phyloP scores from a whole-genome alignment of 2,329 filamentous ascomycete genomes.

The Pseudogymnoascus sp. region DNA sequence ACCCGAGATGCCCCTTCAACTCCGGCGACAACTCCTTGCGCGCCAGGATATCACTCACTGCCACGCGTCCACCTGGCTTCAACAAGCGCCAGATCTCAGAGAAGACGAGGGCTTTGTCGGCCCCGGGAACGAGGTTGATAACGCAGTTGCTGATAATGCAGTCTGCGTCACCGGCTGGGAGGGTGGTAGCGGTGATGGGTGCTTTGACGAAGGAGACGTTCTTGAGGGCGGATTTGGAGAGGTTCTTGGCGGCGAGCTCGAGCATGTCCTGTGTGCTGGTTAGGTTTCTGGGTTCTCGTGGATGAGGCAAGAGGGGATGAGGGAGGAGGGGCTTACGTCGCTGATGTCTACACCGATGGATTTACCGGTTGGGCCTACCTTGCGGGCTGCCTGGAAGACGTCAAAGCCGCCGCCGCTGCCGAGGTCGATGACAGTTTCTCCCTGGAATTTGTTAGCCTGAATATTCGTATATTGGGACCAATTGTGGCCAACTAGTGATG shows the following conservation, averaged over 20 bases:
- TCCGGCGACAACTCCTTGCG: slow-evolving; percentile 39
- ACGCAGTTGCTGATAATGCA: slow-evolving; percentile 59
- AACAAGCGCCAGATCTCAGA: slow-evolving; percentile 50
- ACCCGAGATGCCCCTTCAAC: slow-evolving; percentile 41
- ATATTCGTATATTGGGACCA: slow-evolving; percentile 35
- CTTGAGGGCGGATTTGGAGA: slow-evolving; percentile 28
- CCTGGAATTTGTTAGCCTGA: slow-evolving; percentile 28
- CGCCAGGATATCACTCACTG: slow-evolving; percentile 52
- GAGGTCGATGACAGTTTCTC: slow-evolving; percentile 50
- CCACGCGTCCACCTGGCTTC: slow-evolving; percentile 48
- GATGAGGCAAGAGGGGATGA: background rate
- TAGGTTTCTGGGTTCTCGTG: background rate
- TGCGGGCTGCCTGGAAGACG: slow-evolving; percentile 45
- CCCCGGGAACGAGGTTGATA: slow-evolving; percentile 48
- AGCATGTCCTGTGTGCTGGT: slow-evolving; percentile 45
- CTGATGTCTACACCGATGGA: slow-evolving; percentile 55
- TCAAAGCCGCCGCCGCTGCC: slow-evolving; percentile 53
- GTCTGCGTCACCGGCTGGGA: slow-evolving; percentile 38
- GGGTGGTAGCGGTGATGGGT: slow-evolving; percentile 42
- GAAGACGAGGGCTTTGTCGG: slow-evolving; percentile 48
- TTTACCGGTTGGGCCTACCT: slow-evolving; percentile 40
- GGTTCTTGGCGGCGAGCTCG: slow-evolving; percentile 39
- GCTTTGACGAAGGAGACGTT: slow-evolving; percentile 47
- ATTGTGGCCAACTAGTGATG: slow-evolving; percentile 25
- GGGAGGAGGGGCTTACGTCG: slow-evolving; percentile 32